phyloP scores from a whole-genome alignment of 495 filamentous ascomycete species.

The Sphaerosporella brunnea region DNA sequence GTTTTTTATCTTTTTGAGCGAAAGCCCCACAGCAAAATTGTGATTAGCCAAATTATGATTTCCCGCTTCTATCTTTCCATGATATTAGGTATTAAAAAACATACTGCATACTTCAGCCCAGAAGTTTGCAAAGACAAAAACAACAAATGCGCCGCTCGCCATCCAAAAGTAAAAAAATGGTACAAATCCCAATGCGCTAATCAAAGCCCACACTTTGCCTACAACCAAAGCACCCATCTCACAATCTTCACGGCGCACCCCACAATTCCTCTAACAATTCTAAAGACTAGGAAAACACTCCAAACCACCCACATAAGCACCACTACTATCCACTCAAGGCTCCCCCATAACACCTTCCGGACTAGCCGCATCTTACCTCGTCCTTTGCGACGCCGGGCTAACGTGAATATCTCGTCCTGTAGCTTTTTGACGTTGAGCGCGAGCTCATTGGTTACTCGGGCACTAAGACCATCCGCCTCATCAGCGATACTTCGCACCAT shows the following conservation, averaged over 20 bases:
- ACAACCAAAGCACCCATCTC: slow-evolving; percentile 30
- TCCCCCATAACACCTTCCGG: slow-evolving; percentile 24
- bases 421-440: slow-evolving; percentile 20
- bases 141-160: too few relatives aligned
- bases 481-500: slow-evolving; percentile 14
- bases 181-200: too few relatives aligned
- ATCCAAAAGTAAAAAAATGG: too few relatives aligned
- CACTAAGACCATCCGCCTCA: slow-evolving; percentile 15
- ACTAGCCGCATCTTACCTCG: slow-evolving; percentile 23
- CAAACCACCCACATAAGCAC: slow-evolving; percentile 36
- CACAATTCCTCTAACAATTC: slow-evolving; percentile 19
- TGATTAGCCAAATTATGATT: not conserved
- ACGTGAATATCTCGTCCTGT: slow-evolving; percentile 16
- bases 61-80: not conserved
- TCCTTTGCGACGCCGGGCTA: slow-evolving; percentile 17
- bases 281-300: slow-evolving; percentile 30
- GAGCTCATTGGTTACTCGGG: slow-evolving; percentile 15
- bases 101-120: not conserved
- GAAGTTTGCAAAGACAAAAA: not conserved
- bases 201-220: not conserved
- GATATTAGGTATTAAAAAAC: not conserved
- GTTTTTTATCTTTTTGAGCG: too few relatives aligned
- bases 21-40: not conserved
- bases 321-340: slow-evolving; percentile 32
- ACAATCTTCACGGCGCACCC: slow-evolving; percentile 7